phyloP scores from a whole-genome alignment of 1,284 basidiomycete genomes.

The Taiwanofungus camphoratus region DNA sequence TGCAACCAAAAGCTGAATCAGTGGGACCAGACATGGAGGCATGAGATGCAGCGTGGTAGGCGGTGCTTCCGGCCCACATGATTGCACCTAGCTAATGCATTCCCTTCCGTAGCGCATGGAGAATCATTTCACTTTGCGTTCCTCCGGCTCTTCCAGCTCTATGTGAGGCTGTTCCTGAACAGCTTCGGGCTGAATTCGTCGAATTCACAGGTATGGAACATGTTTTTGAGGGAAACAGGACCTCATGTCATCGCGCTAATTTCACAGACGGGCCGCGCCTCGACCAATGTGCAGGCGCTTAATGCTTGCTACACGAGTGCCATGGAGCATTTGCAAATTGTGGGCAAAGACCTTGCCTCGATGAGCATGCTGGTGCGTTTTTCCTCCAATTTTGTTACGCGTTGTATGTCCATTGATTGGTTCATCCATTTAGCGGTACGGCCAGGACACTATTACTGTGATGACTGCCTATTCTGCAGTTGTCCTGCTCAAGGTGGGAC shows the following conservation, averaged over 20 bases:
- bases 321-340: slow-evolving; percentile 59
- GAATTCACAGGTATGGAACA: slow-evolving; percentile 43
- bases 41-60: slow-evolving; percentile 64
- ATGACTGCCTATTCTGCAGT: slow-evolving; percentile 83
- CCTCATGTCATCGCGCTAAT: slow-evolving; percentile 18
- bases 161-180: slow-evolving; percentile 75
- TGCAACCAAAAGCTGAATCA: slow-evolving; percentile 65
- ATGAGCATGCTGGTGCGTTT: slow-evolving; percentile 66
- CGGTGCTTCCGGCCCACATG: too few relatives aligned
- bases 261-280: slow-evolving; percentile 34
- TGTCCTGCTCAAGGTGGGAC: slow-evolving; percentile 61
- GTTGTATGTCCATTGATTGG: not conserved
- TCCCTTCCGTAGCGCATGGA: slow-evolving; percentile 43
- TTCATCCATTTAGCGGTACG: slow-evolving; percentile 52
- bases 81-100: too few relatives aligned
- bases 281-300: slow-evolving; percentile 62
- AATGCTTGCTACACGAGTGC: slow-evolving; percentile 68
- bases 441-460: slow-evolving; percentile 74
- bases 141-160: slow-evolving; percentile 66
- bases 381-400: not conserved
- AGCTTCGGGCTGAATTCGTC: slow-evolving; percentile 70
- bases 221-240: slow-evolving; percentile 1
- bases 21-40: slow-evolving; percentile 65
- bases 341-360: slow-evolving; percentile 66
- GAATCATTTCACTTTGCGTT: slow-evolving; percentile 69